Percentiles rank a stretch among this genome's conserved stretches.
Evolutionary conservation across 2,329 filamentous ascomycete species (phyloP).

Genomic region (Monilinia polystroma): DNA sequence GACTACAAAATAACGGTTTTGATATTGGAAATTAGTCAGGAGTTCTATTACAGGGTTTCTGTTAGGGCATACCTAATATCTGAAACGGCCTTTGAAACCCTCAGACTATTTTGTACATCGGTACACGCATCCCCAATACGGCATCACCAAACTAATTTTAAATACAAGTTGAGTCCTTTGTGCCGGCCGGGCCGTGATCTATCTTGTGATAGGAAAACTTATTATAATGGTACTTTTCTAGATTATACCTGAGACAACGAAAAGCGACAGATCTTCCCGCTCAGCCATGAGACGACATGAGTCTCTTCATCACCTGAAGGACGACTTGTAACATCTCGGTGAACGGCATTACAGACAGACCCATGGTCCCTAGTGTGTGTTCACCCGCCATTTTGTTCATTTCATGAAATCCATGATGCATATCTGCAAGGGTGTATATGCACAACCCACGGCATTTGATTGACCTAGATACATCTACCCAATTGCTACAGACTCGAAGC

Average conservation of each 20-base stretch:
- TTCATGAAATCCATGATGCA: neutral
- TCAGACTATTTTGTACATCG: neutral
- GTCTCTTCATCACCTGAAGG: neutral
- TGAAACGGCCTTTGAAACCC: neutral
- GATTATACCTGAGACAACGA: conserved; percentile 11
- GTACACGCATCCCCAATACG: neutral
- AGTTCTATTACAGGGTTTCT: conserved; percentile 2
- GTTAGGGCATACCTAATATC: neutral
- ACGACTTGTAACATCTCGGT: neutral
- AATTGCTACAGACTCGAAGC: neutral
- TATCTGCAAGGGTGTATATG: neutral
- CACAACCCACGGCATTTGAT: neutral
- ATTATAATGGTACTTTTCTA: neutral
- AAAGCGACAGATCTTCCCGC: conserved; percentile 2
- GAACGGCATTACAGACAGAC: neutral
- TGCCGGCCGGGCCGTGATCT: too few relatives aligned
- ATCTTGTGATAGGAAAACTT: neutral
- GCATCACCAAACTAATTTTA: neutral
- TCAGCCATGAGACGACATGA: neutral
- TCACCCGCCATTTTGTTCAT: neutral
- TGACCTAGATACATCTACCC: neutral
- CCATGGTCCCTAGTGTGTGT: neutral
- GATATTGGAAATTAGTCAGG: neutral
- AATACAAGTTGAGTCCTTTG: neutral
- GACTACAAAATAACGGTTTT: conserved; percentile 9